Base-by-base conservation (phyloP, 805 yeast species). In the Teunomyces kruisii region DNA sequence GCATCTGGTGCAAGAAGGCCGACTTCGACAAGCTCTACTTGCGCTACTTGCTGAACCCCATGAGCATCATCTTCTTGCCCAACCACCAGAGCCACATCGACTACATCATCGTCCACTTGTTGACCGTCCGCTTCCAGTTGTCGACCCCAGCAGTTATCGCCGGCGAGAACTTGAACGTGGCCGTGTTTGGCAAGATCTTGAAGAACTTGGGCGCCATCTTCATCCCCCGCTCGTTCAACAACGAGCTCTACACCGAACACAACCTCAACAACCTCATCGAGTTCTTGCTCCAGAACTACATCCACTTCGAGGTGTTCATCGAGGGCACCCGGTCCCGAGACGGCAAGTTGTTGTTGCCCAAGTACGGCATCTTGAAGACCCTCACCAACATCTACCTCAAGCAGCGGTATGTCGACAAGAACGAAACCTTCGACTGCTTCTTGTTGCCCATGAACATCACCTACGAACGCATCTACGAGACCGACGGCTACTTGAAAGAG, bases 311-410 rank as follows among this genome's bases (percentile, higher is more conserved):
- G 55, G 80, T 83, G 47, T 81, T 81, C 52, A 77, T 81, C 41
- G 86, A 81, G 58, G 86, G 86, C n/a, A 79, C 84, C 1, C 70
- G 86, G 32, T 80, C 85, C 2, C 68, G 86, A 47, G 81, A 81
- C 49, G 86, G 86, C n/a, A 81, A 81, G 54, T 63, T 81, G 28
- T 67, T 81, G 16, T 68, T 81, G 19, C 86, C 86, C 10, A 81
- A 81, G 56, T 79, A 77, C 54, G 86, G 86, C 5, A 75, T 81
- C 39, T 67, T 81, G 50, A 81, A 80, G 57, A 75, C 72, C 38
- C 65, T 80, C 35, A 62, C 75, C 29, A 76, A 76, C 45, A 67
- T 79, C 12, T 69, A 76, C 29, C 55, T 71, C 22, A 59, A 70
- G 16, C 81, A 80, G 40, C 45, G 61, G 15, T 37, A 48, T 6